A percentile compares a stretch with the other conserved stretches of the same genome.
phyloP scores from a whole-genome alignment of 2,329 filamentous ascomycete genomes.

The Talaromyces sp. region DNA sequence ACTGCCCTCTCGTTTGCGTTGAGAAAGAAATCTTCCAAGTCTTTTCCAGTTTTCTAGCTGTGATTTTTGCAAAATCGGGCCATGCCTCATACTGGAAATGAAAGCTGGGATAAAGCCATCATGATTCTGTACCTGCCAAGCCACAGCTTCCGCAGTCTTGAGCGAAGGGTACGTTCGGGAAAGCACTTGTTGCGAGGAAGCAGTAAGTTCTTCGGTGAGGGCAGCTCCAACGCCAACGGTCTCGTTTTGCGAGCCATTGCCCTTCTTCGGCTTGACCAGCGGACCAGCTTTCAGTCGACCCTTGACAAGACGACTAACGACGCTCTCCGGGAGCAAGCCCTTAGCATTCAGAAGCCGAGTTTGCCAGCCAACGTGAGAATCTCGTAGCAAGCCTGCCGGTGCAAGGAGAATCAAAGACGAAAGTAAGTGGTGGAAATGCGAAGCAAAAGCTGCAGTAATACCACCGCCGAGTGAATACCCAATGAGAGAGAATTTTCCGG shows the following conservation, averaged over 20 bases:
- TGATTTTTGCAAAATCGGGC: constrained; percentile 60
- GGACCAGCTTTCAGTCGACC: constrained; percentile 45
- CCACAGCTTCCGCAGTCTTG: constrained; percentile 58
- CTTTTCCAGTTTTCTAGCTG: constrained; percentile 56
- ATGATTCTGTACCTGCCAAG: constrained; percentile 65
- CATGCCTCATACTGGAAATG: constrained; percentile 63
- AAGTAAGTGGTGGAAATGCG: constrained; percentile 64
- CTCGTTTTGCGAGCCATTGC: constrained; percentile 26
- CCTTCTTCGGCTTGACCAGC: constrained; percentile 29
- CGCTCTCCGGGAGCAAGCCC: constrained; percentile 54
- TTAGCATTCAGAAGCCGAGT: constrained; percentile 60
- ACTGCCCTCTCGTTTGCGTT: constrained; percentile 29
- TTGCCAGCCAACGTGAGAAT: constrained; percentile 55
- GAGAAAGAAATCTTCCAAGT: constrained; percentile 49
- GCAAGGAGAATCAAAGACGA: constrained; percentile 69
- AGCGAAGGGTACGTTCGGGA: constrained; percentile 49
- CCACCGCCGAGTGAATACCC: constrained; percentile 80
- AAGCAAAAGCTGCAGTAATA: constrained; percentile 64
- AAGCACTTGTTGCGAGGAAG: constrained; percentile 38
- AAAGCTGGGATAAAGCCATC: constrained; percentile 65
- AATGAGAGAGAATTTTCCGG: constrained; percentile 60
- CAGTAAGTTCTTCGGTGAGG: constrained; percentile 37
- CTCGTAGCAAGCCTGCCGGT: constrained; percentile 70
- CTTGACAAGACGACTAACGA: constrained; percentile 51
- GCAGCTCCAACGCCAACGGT: constrained; percentile 36